Conservation (phyloP, 495 filamentous ascomycete genomes). For the Astrocystis sublimbata region DNA sequence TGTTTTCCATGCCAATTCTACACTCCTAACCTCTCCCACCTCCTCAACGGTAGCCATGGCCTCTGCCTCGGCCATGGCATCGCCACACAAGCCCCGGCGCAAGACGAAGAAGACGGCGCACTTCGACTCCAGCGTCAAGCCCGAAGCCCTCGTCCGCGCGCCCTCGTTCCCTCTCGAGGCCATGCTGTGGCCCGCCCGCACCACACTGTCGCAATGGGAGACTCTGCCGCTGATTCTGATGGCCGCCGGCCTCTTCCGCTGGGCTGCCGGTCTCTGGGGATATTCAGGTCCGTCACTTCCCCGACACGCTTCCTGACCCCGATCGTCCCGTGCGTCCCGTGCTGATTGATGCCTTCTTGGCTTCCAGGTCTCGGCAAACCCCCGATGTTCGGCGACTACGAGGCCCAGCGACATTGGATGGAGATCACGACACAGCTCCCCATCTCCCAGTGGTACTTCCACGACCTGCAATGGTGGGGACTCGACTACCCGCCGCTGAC, state of each 20-base stretch:
- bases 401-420: constrained; percentile 99
- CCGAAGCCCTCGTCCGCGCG: constrained; percentile 40
- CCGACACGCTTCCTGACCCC: background rate
- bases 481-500: constrained; percentile 97
- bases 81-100: constrained; percentile 53
- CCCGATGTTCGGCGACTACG: constrained; percentile 95
- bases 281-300: constrained; percentile 70
- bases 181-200: constrained; percentile 87
- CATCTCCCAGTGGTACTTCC: constrained; percentile 93
- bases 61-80: constrained; percentile 38
- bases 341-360: background rate
- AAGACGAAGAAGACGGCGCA: constrained; percentile 44
- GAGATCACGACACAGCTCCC: constrained; percentile 88
- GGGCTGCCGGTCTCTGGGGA: constrained; percentile 88
- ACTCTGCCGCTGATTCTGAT: constrained; percentile 84
- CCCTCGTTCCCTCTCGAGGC: constrained; percentile 82
- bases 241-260: constrained; percentile 86
- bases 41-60: constrained; percentile 43
- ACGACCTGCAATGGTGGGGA: constrained; percentile 96
- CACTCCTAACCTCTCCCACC: background rate
- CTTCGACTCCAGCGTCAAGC: constrained; percentile 29
- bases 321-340: background rate
- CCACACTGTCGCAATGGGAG: constrained; percentile 88
- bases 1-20: constrained; percentile 8
- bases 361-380: constrained; percentile 69